Conservation (phyloP, 2,329 filamentous ascomycete genomes). For the Aspergillus sergii region DNA sequence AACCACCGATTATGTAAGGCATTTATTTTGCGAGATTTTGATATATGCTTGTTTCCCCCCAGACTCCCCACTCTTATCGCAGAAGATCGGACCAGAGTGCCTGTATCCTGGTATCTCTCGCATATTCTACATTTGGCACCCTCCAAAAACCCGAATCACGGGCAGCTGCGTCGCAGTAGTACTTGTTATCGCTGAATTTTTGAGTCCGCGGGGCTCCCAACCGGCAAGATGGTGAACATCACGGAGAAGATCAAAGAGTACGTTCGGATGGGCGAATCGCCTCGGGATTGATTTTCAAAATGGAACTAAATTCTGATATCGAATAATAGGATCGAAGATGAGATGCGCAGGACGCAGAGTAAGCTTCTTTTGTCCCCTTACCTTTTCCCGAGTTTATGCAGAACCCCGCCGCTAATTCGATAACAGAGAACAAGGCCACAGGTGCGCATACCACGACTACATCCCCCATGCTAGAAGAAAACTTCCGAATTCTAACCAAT, state of each 20-base stretch:
- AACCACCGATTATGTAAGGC: constrained; percentile 2
- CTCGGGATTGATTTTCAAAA: constrained; percentile 3
- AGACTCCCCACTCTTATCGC: constrained; percentile 2
- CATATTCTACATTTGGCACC: no score
- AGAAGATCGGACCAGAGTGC: background rate
- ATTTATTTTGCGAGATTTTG: constrained; percentile 6
- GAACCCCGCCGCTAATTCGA: constrained; percentile 37
- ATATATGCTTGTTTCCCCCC: background rate
- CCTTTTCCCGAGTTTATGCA: constrained; percentile 10
- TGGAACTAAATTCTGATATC: constrained; percentile 14
- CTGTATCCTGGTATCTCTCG: background rate
- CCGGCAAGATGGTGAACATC: constrained; percentile 87
- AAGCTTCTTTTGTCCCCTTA: constrained; percentile 42
- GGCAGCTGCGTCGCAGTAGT: background rate
- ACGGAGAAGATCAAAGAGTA: constrained; percentile 99
- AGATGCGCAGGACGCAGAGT: constrained; percentile 99
- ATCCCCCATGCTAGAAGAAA: background rate
- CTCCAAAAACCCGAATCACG: background rate
- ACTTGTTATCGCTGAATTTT: constrained; percentile 1
- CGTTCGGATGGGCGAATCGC: constrained; percentile 15
- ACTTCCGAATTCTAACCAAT: constrained; percentile 10
- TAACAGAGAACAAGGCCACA: constrained; percentile 94
- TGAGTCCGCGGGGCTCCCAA: constrained; percentile 30
- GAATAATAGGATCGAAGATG: constrained; percentile 84
- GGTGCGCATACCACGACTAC: constrained; percentile 61